Evolutionary conservation across 75 land plant genomes (phyloP), one percentile per base, ranked within the genome.

Genomic region (Larix kaempferi): DNA sequence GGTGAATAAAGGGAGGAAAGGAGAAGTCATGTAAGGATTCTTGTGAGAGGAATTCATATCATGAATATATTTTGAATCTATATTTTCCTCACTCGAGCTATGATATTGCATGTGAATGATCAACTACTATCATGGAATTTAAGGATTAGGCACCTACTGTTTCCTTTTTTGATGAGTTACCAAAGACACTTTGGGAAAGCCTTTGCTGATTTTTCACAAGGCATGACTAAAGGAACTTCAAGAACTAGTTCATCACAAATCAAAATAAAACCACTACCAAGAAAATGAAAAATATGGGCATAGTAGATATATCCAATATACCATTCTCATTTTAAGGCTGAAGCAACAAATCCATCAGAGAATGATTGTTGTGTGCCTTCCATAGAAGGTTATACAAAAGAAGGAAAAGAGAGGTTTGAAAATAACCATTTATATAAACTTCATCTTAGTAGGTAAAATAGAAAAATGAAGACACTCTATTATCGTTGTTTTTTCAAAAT

Each of bases 131-230:
- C n/a, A n/a, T n/a, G n/a, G n/a, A n/a, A n/a, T n/a, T n/a, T n/a
- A n/a, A n/a, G 99, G 94, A 95, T 62, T 98, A 95, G 99, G 72
- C 17, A 55, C 57, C 84, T 39, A 60, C 93, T 23, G 84, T 93
- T 54, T 62, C 83, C 0, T 93, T 98, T 74, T 57, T 91, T 77
- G 83, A 90, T 77, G 83, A 21, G 89, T 87, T 57, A 77, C 95
- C 39, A 74, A 13, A 33, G 22, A 64, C 49, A 63, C 88, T 19
- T 98, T 98, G 99, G 83, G 78, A 57, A 41, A 85, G 65, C 61
- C 17, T 22, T 15, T 59, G 44, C 76, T 23, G 56, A 54, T 25
- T 13, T 44, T 73, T 0, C 19, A 6, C 57, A 54, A 21, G 21
- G 71, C 35, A 39, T 37, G 39, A 27, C 19, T 39, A 49, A 21